A percentile compares a stretch with the other conserved stretches of the same genome.
Conservation (phyloP, 495 filamentous ascomycete genomes). For the Sabuloglossum arenarium region DNA sequence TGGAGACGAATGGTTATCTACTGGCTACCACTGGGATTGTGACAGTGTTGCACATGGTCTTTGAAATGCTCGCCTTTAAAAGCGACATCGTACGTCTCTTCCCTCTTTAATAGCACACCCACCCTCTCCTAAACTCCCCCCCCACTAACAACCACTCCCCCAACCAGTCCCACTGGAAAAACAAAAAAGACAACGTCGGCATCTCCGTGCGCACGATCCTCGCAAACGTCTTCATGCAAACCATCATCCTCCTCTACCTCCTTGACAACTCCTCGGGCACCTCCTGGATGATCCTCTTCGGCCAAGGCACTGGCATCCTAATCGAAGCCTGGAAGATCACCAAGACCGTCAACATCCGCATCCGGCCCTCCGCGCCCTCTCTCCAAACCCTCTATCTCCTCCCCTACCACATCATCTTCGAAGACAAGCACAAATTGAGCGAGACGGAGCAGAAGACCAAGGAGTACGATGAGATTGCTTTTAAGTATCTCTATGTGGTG, state of each 20-base stretch:
- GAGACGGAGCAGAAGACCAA: slow-evolving; percentile 95
- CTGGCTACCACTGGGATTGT: slow-evolving; percentile 68
- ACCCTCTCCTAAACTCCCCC: background rate
- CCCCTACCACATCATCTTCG: slow-evolving; percentile 70
- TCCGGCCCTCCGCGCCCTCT: slow-evolving; percentile 50
- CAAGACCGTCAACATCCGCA: slow-evolving; percentile 80
- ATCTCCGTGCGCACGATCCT: slow-evolving; percentile 90
- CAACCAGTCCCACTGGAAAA: slow-evolving; percentile 68
- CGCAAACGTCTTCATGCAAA: slow-evolving; percentile 95
- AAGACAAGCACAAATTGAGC: slow-evolving; percentile 90
- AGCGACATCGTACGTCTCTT: slow-evolving; percentile 53
- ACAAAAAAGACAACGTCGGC: slow-evolving; percentile 98
- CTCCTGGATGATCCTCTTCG: slow-evolving; percentile 94
- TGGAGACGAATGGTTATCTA: slow-evolving; percentile 88
- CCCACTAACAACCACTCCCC: background rate
- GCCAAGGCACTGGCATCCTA: slow-evolving; percentile 81
- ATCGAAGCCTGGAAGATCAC: slow-evolving; percentile 98
- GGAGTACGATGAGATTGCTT: slow-evolving; percentile 94
- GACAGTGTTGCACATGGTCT: slow-evolving; percentile 77
- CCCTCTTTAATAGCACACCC: background rate
- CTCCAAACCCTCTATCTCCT: slow-evolving; percentile 35
- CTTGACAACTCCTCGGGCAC: slow-evolving; percentile 94
- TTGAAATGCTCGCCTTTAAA: slow-evolving; percentile 92
- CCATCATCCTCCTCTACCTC: slow-evolving; percentile 92
- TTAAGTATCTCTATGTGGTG: slow-evolving; percentile 83